Evolutionary conservation across 2,329 filamentous ascomycete genomes (phyloP).

Genomic region (Colletotrichum sp.): DNA sequence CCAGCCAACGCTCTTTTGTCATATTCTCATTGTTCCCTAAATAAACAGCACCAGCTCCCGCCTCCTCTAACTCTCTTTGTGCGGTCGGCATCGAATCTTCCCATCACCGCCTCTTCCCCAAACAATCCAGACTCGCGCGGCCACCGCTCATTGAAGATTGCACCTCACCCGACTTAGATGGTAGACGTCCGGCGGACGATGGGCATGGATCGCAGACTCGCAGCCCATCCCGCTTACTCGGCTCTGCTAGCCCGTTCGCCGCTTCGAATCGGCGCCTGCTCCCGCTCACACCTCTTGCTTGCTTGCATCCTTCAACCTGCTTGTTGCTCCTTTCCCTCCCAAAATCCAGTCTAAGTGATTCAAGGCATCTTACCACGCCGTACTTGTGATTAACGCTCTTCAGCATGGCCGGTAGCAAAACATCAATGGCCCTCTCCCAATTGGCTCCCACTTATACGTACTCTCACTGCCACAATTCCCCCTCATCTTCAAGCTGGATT

Average conservation of each 20-base stretch:
- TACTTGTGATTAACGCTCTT: background rate
- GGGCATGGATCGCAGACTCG: background rate
- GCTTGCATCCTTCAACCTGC: background rate
- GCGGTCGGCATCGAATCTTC: background rate
- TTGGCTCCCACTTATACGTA: background rate
- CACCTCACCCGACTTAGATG: background rate
- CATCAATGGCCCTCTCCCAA: background rate
- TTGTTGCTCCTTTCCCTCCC: background rate
- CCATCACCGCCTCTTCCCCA: background rate
- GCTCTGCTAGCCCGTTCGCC: background rate
- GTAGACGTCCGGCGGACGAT: background rate
- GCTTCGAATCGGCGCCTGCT: background rate
- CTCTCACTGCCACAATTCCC: background rate
- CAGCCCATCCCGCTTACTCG: constrained; percentile 6
- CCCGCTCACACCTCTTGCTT: background rate
- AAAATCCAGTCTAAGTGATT: background rate
- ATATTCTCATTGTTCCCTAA: background rate
- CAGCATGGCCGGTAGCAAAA: background rate
- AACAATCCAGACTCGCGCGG: background rate
- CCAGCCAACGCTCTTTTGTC: background rate
- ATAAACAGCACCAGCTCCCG: background rate
- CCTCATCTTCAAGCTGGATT: background rate
- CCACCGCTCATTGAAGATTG: background rate
- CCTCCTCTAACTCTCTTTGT: background rate
- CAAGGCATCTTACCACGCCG: background rate